phyloP scores from a whole-genome alignment of 441 rosid genomes.

The Isatis lusitanica region DNA sequence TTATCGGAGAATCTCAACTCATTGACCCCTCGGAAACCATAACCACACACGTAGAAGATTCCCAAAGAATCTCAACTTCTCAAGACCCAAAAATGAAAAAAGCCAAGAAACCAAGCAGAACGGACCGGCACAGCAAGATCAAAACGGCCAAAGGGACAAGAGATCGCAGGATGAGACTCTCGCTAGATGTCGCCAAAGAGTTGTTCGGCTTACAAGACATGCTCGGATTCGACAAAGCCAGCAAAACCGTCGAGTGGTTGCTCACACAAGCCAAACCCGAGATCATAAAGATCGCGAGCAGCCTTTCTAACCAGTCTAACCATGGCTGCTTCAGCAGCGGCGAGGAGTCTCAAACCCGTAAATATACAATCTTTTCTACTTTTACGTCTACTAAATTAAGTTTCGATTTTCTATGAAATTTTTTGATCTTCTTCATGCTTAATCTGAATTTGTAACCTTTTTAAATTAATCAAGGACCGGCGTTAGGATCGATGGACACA shows the following conservation, averaged over 20 bases:
- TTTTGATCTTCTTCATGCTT: neutral
- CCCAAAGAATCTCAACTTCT: conserved; percentile 25
- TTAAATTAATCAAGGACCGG: conserved; percentile 9
- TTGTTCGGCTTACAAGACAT: conserved; percentile 87
- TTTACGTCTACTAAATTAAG: neutral
- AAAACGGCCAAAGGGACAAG: conserved; percentile 79
- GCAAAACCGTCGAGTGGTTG: conserved; percentile 89
- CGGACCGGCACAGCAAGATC: conserved; percentile 90
- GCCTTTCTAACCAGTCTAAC: conserved; percentile 13
- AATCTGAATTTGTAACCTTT: neutral
- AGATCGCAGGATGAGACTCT: conserved; percentile 87
- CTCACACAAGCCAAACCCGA: conserved; percentile 58
- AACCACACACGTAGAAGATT: conserved; percentile 36
- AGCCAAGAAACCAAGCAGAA: conserved; percentile 50
- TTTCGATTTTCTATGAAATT: neutral
- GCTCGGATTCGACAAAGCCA: conserved; percentile 79
- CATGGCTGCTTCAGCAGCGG: conserved; percentile 26
- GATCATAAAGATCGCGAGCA: conserved; percentile 47
- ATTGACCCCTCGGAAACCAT: conserved; percentile 34
- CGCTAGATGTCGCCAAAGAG: conserved; percentile 70
- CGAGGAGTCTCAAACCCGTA: conserved; percentile 35
- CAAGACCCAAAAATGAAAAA: conserved; percentile 25
- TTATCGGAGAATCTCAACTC: conserved; percentile 22
- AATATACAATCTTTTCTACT: conserved; percentile 2
- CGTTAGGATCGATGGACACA: conserved; percentile 37